Conservation (phyloP, 2,329 filamentous ascomycete species). For the Celoporthe dispersa region DNA sequence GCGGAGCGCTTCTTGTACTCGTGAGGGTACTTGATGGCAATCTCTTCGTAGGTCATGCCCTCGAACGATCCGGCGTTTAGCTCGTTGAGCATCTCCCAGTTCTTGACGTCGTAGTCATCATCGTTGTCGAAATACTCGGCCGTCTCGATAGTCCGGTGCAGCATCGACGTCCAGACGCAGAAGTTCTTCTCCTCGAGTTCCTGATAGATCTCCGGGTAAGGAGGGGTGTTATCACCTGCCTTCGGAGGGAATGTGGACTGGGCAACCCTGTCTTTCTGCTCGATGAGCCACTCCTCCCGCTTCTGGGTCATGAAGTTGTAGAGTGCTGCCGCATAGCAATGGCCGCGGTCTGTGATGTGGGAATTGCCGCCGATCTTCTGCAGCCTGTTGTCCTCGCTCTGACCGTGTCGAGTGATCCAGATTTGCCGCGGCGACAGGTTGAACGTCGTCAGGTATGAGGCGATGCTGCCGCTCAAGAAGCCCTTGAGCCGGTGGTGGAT, state of each 20-base stretch:
- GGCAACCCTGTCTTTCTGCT: constrained; percentile 78
- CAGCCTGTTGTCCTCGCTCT: constrained; percentile 83
- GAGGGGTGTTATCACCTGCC: constrained; percentile 89
- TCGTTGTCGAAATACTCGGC: constrained; percentile 71
- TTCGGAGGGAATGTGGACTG: constrained; percentile 85
- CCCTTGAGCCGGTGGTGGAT: constrained; percentile 88
- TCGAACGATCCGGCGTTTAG: constrained; percentile 93
- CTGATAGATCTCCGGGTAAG: constrained; percentile 81
- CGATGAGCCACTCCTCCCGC: constrained; percentile 78
- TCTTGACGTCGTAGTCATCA: constrained; percentile 67
- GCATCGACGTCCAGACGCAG: constrained; percentile 98
- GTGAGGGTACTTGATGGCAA: constrained; percentile 75
- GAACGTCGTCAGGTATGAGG: constrained; percentile 95
- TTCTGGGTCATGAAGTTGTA: constrained; percentile 84
- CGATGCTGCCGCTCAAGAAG: constrained; percentile 89
- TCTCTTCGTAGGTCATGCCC: constrained; percentile 92
- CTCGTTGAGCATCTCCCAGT: constrained; percentile 96
- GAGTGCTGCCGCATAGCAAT: constrained; percentile 77
- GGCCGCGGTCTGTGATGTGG: constrained; percentile 78
- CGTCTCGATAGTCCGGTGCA: constrained; percentile 78
- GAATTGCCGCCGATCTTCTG: constrained; percentile 94
- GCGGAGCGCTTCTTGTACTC: constrained; percentile 80
- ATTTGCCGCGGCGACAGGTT: constrained; percentile 95
- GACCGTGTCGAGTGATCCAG: constrained; percentile 95
- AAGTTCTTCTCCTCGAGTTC: constrained; percentile 83